Conservation (phyloP, 2,329 filamentous ascomycete genomes). For the Plenodomus lindquistii region DNA sequence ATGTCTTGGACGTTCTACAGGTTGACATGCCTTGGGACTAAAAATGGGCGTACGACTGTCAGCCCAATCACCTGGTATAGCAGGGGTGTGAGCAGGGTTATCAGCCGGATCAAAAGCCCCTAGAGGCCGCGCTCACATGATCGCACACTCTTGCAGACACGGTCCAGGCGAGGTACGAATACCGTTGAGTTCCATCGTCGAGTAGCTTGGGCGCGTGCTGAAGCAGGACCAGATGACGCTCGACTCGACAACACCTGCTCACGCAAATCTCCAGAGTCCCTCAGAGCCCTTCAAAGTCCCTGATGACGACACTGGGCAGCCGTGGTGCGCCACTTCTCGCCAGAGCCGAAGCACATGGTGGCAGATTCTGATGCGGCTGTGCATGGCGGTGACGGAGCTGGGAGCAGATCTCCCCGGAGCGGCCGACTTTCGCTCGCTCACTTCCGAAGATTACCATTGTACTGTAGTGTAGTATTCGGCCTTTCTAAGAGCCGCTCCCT, state of each 20-base stretch:
- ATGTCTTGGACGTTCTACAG: constrained; percentile 43
- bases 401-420: constrained; percentile 30
- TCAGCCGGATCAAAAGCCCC: constrained; percentile 21
- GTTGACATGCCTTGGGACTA: constrained; percentile 44
- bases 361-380: constrained; percentile 26
- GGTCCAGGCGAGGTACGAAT: constrained; percentile 23
- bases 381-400: constrained; percentile 19
- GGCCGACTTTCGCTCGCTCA: constrained; percentile 20
- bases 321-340: neutral
- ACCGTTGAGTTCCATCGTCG: constrained; percentile 22
- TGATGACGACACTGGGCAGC: neutral
- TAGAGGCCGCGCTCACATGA: constrained; percentile 36
- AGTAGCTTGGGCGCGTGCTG: constrained; percentile 44
- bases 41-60: constrained; percentile 38
- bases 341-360: constrained; percentile 12
- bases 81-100: constrained; percentile 38
- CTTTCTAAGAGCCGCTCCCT: constrained; percentile 3
- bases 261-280: constrained; percentile 11
- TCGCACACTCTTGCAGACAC: constrained; percentile 24
- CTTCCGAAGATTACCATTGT: constrained; percentile 4
- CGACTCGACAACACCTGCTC: constrained; percentile 16
- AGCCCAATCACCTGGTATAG: constrained; percentile 40
- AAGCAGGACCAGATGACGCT: constrained; percentile 25
- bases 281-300: neutral
- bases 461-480: constrained; percentile 4